phyloP scores from a whole-genome alignment of 192 early-diverging fungal species.

The Podila epicladia region DNA sequence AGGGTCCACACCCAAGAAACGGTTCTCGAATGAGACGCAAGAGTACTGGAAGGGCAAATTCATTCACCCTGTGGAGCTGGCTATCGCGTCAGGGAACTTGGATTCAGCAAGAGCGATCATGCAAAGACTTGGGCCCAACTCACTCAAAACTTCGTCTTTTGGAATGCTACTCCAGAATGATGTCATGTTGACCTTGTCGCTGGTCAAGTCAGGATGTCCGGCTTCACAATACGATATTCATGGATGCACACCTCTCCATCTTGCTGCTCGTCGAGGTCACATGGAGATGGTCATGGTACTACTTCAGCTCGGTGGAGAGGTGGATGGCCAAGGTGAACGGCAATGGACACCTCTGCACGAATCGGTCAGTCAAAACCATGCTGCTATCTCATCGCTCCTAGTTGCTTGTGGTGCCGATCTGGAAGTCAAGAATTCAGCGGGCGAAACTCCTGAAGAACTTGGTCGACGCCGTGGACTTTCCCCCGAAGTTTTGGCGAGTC shows the following conservation, averaged over 20 bases:
- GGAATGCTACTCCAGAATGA: slow-evolving; percentile 49
- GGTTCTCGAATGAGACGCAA: slow-evolving; percentile 38
- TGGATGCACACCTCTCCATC: slow-evolving; percentile 77
- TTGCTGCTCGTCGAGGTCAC: slow-evolving; percentile 69
- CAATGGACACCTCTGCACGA: slow-evolving; percentile 54
- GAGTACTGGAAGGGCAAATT: slow-evolving; percentile 47
- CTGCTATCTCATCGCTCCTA: slow-evolving; percentile 28
- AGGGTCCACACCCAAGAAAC: slow-evolving; percentile 8
- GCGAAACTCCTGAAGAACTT: slow-evolving; percentile 40
- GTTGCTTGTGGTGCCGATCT: slow-evolving; percentile 44
- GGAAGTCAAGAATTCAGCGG: slow-evolving; percentile 17
- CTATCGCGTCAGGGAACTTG: slow-evolving; percentile 45
- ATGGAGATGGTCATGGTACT: slow-evolving; percentile 58
- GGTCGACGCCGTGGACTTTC: slow-evolving; percentile 27
- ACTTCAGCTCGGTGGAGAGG: slow-evolving; percentile 67
- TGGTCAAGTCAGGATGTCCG: slow-evolving; percentile 45
- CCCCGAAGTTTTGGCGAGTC: slow-evolving; percentile 20
- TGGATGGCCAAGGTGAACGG: slow-evolving; percentile 62
- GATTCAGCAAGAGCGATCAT: slow-evolving; percentile 39
- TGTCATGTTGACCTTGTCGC: slow-evolving; percentile 52
- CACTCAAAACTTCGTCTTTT: slow-evolving; percentile 31
- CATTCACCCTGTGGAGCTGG: slow-evolving; percentile 42
- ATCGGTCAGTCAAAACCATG: slow-evolving; percentile 48
- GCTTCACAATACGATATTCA: slow-evolving; percentile 49
- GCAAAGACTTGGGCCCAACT: slow-evolving; percentile 35